A percentile compares a stretch with the other conserved stretches of the same genome.
Conservation (phyloP, 164 flowering plant genomes). For the Kalanchoe fedtschenkoi region DNA sequence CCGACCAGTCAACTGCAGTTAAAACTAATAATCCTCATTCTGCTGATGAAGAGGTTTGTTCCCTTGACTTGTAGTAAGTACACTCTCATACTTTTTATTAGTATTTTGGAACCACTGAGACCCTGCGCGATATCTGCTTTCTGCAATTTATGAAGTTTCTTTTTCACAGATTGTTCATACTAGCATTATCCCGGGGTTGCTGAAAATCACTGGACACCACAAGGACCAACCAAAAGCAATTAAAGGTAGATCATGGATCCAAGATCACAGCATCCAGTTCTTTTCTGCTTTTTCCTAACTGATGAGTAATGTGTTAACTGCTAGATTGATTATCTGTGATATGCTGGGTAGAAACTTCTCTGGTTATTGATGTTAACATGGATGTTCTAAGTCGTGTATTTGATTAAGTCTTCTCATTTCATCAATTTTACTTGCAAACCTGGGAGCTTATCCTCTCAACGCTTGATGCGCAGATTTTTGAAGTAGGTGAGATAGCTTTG, state of each 20-base stretch:
- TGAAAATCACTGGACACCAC: constrained; percentile 74
- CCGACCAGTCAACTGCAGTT: constrained; percentile 56
- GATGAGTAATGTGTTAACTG: too few relatives aligned
- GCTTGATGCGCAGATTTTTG: constrained; percentile 42
- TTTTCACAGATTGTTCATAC: constrained; percentile 59
- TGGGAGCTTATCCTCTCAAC: neutral
- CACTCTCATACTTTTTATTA: neutral
- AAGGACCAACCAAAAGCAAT: constrained; percentile 91
- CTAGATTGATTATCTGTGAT: too few relatives aligned
- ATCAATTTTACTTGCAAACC: neutral
- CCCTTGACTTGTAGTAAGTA: neutral
- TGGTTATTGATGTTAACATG: neutral
- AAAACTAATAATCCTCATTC: constrained; percentile 80
- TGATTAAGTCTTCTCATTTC: neutral
- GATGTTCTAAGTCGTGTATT: neutral
- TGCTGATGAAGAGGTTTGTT: constrained; percentile 85
- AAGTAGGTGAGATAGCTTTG: constrained; percentile 70
- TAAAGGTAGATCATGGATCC: constrained; percentile 40
- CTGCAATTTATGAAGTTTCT: neutral
- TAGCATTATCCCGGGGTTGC: constrained; percentile 76
- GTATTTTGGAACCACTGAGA: neutral
- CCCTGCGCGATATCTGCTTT: neutral
- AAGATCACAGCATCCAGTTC: too few relatives aligned
- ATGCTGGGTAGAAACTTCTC: neutral
- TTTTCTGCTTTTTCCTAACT: too few relatives aligned